phyloP scores from a whole-genome alignment of 2,329 filamentous ascomycete species.

The Lachnellula occidentalis region DNA sequence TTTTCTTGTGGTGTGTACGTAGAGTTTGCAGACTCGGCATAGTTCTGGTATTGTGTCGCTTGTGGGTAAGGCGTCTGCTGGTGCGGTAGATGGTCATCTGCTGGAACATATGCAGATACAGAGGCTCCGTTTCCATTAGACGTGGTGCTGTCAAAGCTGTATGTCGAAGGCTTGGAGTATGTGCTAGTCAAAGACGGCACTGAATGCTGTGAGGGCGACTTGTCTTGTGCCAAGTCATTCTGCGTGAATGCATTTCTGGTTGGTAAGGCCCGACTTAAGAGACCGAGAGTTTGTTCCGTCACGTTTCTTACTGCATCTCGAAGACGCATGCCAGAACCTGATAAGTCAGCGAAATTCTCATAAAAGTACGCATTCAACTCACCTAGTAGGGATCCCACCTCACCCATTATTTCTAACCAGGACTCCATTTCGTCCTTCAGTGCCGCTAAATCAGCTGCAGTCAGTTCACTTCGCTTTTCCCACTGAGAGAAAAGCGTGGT shows the following conservation, averaged over 20 bases:
- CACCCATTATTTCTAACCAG: constrained; percentile 64
- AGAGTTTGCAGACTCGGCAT: constrained; percentile 20
- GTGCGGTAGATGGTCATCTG: constrained; percentile 20
- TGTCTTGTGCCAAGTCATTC: constrained; percentile 4
- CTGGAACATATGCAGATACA: constrained; percentile 13
- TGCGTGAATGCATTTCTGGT: constrained; percentile 31
- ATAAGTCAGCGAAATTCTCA: constrained; percentile 5
- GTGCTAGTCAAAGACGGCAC: constrained; percentile 1
- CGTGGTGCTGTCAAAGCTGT: constrained; percentile 9
- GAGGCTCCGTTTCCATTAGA: constrained; percentile 8
- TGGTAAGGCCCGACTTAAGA: constrained; percentile 39
- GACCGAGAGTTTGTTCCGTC: constrained; percentile 41
- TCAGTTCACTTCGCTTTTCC: constrained; percentile 58
- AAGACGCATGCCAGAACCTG: constrained; percentile 43
- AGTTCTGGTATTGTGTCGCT: constrained; percentile 28
- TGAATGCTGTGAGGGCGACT: constrained; percentile 3
- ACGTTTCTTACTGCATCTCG: constrained; percentile 44
- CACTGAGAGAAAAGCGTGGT: constrained; percentile 65
- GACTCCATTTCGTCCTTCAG: constrained; percentile 62
- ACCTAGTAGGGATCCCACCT: constrained; percentile 64
- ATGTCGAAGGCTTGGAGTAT: constrained; percentile 5
- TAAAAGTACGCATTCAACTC: constrained; percentile 29
- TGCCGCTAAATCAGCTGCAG: constrained; percentile 50
- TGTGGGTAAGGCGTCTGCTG: constrained; percentile 28
- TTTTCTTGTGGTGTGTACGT: constrained; percentile 22